Conservation (phyloP, 257 asterid genomes). For the Solanum virginianum region DNA sequence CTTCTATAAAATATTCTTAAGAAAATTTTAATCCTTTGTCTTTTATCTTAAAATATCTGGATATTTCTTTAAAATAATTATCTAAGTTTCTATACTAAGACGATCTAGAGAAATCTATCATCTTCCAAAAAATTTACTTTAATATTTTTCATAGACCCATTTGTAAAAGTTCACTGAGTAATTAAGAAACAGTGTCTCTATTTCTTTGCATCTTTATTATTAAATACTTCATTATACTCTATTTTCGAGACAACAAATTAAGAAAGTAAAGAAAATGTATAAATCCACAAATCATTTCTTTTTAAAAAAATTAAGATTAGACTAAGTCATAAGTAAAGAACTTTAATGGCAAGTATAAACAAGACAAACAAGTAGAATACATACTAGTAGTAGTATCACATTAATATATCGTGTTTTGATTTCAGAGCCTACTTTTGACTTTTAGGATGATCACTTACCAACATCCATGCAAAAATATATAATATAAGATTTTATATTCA, state of each 20-base stretch:
- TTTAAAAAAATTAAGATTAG: background rate
- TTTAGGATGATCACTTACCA: slow-evolving; percentile 4
- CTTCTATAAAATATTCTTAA: no score
- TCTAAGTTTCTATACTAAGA: no score
- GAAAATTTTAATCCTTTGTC: no score
- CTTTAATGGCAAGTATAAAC: background rate
- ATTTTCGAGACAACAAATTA: rapidly evolving
- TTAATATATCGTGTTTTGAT: slow-evolving; percentile 6
- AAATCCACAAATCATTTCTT: no score
- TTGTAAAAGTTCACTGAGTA: no score
- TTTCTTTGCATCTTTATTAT: background rate
- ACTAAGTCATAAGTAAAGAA: background rate
- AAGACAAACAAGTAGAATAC: slow-evolving; percentile 10
- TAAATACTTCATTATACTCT: background rate
- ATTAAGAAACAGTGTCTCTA: no score
- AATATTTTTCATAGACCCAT: no score
- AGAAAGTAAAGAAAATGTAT: background rate
- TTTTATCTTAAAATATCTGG: no score
- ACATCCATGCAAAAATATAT: background rate
- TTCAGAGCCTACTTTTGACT: slow-evolving; percentile 22
- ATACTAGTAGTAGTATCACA: background rate
- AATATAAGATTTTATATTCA: background rate
- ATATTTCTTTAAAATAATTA: no score
- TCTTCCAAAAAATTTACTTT: no score
- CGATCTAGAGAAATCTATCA: no score